Evolutionary conservation across 352 stramenopile genomes (phyloP).

Genomic region (Phytophthora pseudosyringae): DNA sequence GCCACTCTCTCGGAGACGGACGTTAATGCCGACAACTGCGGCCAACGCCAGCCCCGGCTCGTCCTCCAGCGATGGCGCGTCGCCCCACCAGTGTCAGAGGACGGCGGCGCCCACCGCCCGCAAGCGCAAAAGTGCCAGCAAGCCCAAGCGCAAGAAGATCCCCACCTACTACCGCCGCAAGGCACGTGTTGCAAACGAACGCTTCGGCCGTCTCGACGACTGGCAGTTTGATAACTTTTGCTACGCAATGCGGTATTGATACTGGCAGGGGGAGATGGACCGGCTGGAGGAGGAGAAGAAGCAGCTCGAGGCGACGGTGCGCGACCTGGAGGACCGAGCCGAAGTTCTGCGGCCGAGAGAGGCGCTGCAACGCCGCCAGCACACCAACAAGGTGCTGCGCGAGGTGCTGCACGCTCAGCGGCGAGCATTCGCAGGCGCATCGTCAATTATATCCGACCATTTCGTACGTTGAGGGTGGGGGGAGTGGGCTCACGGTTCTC

Average conservation of each 20-base stretch:
- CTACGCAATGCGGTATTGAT: neutral
- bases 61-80: conserved; percentile 12
- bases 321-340: conserved; percentile 15
- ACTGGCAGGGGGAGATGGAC: conserved; percentile 33
- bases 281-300: conserved; percentile 27
- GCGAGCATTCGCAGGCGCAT: conserved; percentile 25
- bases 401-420: conserved; percentile 34
- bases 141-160: conserved; percentile 34
- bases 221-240: neutral
- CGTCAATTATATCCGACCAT: conserved; percentile 34
- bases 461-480: conserved; percentile 20
- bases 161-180: conserved; percentile 40
- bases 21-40: conserved; percentile 3
- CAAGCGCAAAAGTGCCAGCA: conserved; percentile 19
- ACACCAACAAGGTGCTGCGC: conserved; percentile 29
- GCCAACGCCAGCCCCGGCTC: neutral
- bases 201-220: neutral
- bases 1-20: neutral
- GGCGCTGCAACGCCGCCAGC: conserved; percentile 16
- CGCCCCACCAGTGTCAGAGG: conserved; percentile 12
- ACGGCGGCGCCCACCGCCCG: neutral
- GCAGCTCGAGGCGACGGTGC: conserved; percentile 18
- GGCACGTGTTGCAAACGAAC: conserved; percentile 8
- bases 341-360: conserved; percentile 26
- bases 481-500: neutral